Evolutionary conservation across 2,329 filamentous ascomycete genomes (phyloP).

Genomic region (Chalara sp.): DNA sequence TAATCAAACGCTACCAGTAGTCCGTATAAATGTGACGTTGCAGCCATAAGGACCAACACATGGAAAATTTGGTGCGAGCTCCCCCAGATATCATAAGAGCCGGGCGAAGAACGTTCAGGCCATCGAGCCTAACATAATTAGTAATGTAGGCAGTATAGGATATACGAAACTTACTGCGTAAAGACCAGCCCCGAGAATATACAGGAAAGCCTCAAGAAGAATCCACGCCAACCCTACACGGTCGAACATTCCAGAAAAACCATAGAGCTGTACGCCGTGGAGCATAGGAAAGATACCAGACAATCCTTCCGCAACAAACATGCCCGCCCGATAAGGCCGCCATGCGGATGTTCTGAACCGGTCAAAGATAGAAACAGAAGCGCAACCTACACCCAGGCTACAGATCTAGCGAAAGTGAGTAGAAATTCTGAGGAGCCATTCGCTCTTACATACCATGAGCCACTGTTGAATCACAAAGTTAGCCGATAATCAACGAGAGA

Average conservation of each 20-base stretch:
- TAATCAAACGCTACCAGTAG: constrained; percentile 82
- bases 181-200: constrained; percentile 77
- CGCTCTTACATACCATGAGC: too few species aligned
- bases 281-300: constrained; percentile 78
- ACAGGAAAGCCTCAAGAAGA: constrained; percentile 71
- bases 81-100: constrained; percentile 82
- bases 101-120: constrained; percentile 74
- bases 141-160: not conserved
- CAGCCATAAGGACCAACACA: constrained; percentile 77
- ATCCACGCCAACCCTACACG: constrained; percentile 80
- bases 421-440: too few species aligned
- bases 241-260: constrained; percentile 55
- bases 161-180: constrained; percentile 61
- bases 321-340: constrained; percentile 76
- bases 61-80: constrained; percentile 97
- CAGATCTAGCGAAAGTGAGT: constrained; percentile 53
- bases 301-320: constrained; percentile 84
- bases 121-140: constrained; percentile 54
- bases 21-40: constrained; percentile 72
- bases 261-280: constrained; percentile 66
- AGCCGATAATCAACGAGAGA: too few species aligned
- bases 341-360: constrained; percentile 77
- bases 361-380: constrained; percentile 70
- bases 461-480: too few species aligned
- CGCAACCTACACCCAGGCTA: constrained; percentile 68